Evolutionary conservation across 2,329 filamentous ascomycete species (phyloP), one percentile per base, ranked within the genome.

Genomic region (Rosellinia necatrix): DNA sequence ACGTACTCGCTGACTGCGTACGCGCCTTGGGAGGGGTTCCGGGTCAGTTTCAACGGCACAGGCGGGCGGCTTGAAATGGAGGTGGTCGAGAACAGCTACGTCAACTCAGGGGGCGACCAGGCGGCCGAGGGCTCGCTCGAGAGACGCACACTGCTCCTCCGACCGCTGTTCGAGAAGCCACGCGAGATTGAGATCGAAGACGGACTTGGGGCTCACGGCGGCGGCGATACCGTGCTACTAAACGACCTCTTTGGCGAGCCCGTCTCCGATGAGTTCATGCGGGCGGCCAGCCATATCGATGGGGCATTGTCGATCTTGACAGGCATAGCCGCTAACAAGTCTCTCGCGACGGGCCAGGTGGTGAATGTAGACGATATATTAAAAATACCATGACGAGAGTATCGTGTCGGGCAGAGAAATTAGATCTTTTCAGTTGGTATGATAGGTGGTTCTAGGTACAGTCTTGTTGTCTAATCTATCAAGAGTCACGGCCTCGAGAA

Each of bases 1-100:
- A 85, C 83, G 0, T 87, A 86, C 64, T 83, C 76, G 19, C 71
- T 83, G 9, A 82, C 79, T 1, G 83, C 84, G 0, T 87, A 86
- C 54, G 81, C 83, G 3, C 84, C 84, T 0, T 86, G 82, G 82
- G 82, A 85, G 58, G 82, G 82, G 0, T 84, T 84, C 70, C 75
- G 81, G 0, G 80, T 82, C 10, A 78, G 72, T 56, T 83, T 85
- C 67, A 85, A 83, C 63, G 82, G 84, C 3, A 86, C 78, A 0
- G 78, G 78, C 4, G 84, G 84, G 0, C 72, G 84, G 0, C 66
- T 87, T 2, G 84, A 87, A 70, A 74, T 85, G 53, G 82, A 86
- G 63, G 81, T 87, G 0, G 81, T 86, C 0, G 84, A 87, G 69
- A 82, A 81, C 56, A 81, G 80, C 61, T 86, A 86, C 61, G 80